Conservation (phyloP, 768 basidiomycete species). For the Boletales sp. region DNA sequence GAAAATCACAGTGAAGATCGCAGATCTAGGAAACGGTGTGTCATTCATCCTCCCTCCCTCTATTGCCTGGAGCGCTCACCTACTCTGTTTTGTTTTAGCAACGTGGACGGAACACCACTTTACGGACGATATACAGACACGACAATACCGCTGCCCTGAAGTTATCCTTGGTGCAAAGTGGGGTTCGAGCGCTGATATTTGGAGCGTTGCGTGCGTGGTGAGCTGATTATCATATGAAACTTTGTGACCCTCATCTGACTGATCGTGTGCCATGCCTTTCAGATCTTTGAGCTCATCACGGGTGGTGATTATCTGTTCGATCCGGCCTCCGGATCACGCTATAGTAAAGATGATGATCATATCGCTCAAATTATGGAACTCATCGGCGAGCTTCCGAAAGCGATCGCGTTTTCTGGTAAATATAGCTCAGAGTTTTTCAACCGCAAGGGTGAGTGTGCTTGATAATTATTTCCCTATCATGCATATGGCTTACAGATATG, state of each 20-base stretch:
- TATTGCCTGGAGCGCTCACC: background rate
- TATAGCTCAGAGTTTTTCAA: constrained; percentile 95
- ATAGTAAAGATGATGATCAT: constrained; percentile 96
- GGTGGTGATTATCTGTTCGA: constrained; percentile 99
- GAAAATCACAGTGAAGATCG: constrained; percentile 97
- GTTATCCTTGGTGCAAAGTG: constrained; percentile 96
- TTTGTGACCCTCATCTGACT: background rate
- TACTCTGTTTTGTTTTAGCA: constrained; percentile 33
- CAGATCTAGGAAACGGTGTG: constrained; percentile 93
- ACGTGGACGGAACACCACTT: constrained; percentile 95
- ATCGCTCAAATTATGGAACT: constrained; percentile 98
- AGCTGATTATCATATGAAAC: constrained; percentile 26
- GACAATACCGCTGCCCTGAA: constrained; percentile 97
- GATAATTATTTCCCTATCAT: too few relatives aligned
- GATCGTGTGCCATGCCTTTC: background rate
- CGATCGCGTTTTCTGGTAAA: constrained; percentile 84
- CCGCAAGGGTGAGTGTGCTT: constrained; percentile 67
- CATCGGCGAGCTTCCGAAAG: constrained; percentile 83
- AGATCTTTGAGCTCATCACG: constrained; percentile 94
- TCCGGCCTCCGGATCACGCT: constrained; percentile 89
- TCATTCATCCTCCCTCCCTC: constrained; percentile 1
- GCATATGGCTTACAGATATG: background rate
- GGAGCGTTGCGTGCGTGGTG: constrained; percentile 94
- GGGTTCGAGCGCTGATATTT: constrained; percentile 93
- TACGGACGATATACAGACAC: constrained; percentile 97